Evolutionary conservation across 768 basidiomycete species (phyloP).

Genomic region (Kwoniella heveanensis): DNA sequence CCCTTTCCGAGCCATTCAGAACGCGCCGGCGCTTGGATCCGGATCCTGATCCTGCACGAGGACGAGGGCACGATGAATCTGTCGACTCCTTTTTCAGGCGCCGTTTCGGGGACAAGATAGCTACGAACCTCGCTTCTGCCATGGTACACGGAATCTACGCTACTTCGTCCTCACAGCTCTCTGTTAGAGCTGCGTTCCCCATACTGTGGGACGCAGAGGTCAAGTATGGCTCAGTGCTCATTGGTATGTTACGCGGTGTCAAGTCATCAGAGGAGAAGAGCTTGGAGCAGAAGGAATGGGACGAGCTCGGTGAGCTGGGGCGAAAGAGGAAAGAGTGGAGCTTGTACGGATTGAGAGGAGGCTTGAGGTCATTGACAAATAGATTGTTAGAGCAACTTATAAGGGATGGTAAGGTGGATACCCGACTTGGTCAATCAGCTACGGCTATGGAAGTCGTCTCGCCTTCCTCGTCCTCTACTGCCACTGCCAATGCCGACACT

Average conservation of each 20-base stretch:
- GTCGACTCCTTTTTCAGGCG: conserved; percentile 75
- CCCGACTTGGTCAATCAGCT: conserved; percentile 60
- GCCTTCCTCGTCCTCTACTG: background rate
- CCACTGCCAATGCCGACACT: background rate
- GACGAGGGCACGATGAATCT: conserved; percentile 67
- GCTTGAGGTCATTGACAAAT: conserved; percentile 68
- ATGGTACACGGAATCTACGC: conserved; percentile 93
- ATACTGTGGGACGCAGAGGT: conserved; percentile 69
- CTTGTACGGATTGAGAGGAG: conserved; percentile 79
- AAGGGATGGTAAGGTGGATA: conserved; percentile 63
- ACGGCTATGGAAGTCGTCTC: conserved; percentile 23
- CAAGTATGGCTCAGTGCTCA: conserved; percentile 70
- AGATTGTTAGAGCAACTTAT: conserved; percentile 62
- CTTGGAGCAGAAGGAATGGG: conserved; percentile 62
- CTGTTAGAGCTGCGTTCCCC: conserved; percentile 76
- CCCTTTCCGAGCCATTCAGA: conserved; percentile 65
- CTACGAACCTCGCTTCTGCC: conserved; percentile 73
- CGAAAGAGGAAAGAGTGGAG: conserved; percentile 73
- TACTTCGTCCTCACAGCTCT: conserved; percentile 73
- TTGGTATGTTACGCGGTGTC: conserved; percentile 59
- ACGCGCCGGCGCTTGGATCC: no score
- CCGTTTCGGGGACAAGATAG: conserved; percentile 72
- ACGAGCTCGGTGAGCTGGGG: conserved; percentile 70
- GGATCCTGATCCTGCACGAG: conserved; percentile 6
- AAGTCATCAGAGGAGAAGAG: conserved; percentile 23